Percentiles rank a stretch among this genome's conserved stretches.
Evolutionary conservation across 2,329 filamentous ascomycete species (phyloP).

Genomic region (Monilinia aucupariae): DNA sequence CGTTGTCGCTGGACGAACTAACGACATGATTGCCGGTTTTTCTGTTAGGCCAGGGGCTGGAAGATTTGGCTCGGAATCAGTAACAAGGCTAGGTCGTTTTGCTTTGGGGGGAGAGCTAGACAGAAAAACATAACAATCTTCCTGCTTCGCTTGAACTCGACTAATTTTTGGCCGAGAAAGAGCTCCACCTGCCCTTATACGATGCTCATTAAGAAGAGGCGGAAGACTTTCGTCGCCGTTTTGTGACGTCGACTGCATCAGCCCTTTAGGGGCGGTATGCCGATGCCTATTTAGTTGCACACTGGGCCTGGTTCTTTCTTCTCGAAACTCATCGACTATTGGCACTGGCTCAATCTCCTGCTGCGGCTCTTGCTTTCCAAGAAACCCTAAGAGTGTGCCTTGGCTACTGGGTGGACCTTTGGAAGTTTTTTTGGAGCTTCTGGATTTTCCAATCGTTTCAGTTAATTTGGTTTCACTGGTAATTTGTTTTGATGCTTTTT

Average conservation of each 20-base stretch:
- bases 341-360: neutral
- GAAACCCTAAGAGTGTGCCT: slow-evolving; percentile 28
- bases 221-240: neutral
- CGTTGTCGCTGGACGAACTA: slow-evolving; percentile 27
- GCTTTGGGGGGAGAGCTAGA: slow-evolving; percentile 32
- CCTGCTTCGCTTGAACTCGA: slow-evolving; percentile 18
- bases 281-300: slow-evolving; percentile 10
- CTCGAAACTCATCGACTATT: neutral
- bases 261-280: neutral
- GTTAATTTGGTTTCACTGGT: slow-evolving; percentile 21
- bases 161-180: slow-evolving; percentile 23
- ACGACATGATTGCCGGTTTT: slow-evolving; percentile 25
- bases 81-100: slow-evolving; percentile 14
- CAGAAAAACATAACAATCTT: slow-evolving; percentile 32
- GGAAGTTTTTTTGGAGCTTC: slow-evolving; percentile 17
- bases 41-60: slow-evolving; percentile 15
- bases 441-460: neutral
- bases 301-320: neutral
- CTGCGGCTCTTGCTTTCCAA: slow-evolving; percentile 24
- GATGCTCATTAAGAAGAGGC: slow-evolving; percentile 24
- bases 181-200: slow-evolving; percentile 20
- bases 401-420: slow-evolving; percentile 24
- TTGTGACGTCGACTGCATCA: neutral
- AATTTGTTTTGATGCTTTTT: slow-evolving; percentile 28
- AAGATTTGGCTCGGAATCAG: slow-evolving; percentile 16